Percentiles rank a stretch among this genome's conserved stretches.
These are phyloP conservation scores for Annulohypoxylon stygium DNA, from an alignment of 495 filamentous ascomycete genomes.

Conservation along the genomic window DNA sequence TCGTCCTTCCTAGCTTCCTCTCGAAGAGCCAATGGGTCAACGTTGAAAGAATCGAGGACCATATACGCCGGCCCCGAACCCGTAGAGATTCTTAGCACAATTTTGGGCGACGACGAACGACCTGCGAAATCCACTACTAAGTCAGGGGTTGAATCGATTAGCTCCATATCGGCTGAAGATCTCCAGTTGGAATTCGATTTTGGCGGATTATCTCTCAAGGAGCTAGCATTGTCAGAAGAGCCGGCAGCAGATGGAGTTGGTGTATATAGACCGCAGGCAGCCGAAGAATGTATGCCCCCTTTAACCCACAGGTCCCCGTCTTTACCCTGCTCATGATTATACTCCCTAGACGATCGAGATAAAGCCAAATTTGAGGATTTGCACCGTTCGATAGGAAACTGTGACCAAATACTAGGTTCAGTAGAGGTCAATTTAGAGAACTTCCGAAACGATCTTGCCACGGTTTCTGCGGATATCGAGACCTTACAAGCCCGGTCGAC, in stretches of 20 bases:
- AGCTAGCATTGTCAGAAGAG: conserved; percentile 69
- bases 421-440: conserved; percentile 92
- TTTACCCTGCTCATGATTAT: conserved; percentile 42
- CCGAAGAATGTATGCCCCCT: conserved; percentile 77
- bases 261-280: conserved; percentile 72
- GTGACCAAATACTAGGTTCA: conserved; percentile 92
- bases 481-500: conserved; percentile 87
- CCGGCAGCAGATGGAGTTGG: conserved; percentile 54
- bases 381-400: conserved; percentile 87
- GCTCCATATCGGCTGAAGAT: conserved; percentile 58
- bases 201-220: conserved; percentile 76
- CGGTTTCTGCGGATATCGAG: conserved; percentile 95
- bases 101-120: conserved; percentile 70
- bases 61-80: conserved; percentile 74
- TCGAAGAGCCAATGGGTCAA: conserved; percentile 74
- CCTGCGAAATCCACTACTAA: conserved; percentile 27
- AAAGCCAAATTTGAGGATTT: conserved; percentile 91
- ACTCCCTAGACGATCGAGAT: conserved; percentile 77
- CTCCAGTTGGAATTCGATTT: conserved; percentile 78
- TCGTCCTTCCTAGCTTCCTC: conserved; percentile 75
- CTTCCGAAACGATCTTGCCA: conserved; percentile 91
- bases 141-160: conserved; percentile 23
- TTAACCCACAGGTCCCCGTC: conserved; percentile 30
- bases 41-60: conserved; percentile 69
- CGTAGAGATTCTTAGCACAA: conserved; percentile 75